Base-by-base conservation (phyloP, 2,329 filamentous ascomycete species). In the Fusarium sp. region DNA sequence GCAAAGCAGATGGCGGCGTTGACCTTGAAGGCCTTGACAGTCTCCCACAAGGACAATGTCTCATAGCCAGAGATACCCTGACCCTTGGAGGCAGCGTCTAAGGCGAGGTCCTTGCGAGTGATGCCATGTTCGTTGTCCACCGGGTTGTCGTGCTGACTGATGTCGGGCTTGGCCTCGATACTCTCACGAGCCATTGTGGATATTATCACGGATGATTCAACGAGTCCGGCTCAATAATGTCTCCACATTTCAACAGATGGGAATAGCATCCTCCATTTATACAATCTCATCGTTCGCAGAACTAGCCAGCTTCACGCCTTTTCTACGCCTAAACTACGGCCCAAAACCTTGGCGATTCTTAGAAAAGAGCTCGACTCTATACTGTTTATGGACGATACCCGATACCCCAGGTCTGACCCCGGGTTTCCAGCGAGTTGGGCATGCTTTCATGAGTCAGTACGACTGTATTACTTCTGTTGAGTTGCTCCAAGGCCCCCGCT, bases 11-110 rank as follows among this genome's bases (percentile, higher is more conserved):
- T 50, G 20, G 70, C 66, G 10, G 75, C 71, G 58, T 68, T 69
- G 22, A 79, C 42, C 35, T 79, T 80, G 70, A 80, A 81, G 10
- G 65, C 68, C 59, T 73, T 79, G 9, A 74, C 66, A 4, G 77
- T 80, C 61, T 80, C 67, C 77, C 78, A 79, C n/a, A 70, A n/a
- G 1, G 72, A 73, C 45, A 80, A 58, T 3, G 68, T 75, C 69
- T 81, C 78, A 27, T 79, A 80, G 3, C 78, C 79, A 6, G 79
- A 70, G 20, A 73, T 56, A 9, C 68, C 74, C 60, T 81, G 79
- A n/a, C 79, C 79, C 29, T 70, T 74, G 25, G 68, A 65, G 6
- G 72, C 72, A 13, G 78, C 77, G 16, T 79, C 73, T 35, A 71
- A 59, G 25, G 66, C 66, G 74, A 77, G n/a, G 68, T 76, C 65